Evolutionary conservation across 805 yeast species (phyloP), one percentile per base, ranked within the genome.

Genomic region (Yarrowia bubula): DNA sequence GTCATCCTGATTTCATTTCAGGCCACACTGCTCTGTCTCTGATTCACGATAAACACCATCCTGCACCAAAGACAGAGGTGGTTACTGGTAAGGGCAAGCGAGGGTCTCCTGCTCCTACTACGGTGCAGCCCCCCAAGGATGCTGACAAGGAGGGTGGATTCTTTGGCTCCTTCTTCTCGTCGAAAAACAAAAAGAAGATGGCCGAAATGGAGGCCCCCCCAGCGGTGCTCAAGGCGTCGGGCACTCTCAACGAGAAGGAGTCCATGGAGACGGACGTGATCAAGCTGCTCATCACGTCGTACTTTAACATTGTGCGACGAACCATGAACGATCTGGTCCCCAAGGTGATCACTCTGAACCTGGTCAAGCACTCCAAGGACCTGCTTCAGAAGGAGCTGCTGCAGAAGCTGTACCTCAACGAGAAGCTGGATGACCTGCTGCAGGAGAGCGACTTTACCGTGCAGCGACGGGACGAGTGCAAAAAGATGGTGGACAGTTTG

Each of bases 121-220:
- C 55, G 13, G 67, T 69, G 5, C 73, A 69, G 15, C 69, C 73
- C 3, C 38, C 58, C 32, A 72, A 72, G 53, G 67, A 71, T 39
- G 84, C 81, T 33, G 88, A 89, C 66, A 80, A 80, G 63, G 69
- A 80, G 41, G 84, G 86, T 62, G 96, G 98, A 1, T 95, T 93
- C 78, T 95, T 95, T 75, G 96, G 98, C 63, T 97, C 97, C 3
- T 90, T 95, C 74, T 93, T 95, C 78, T 85, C 96, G 11, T 86
- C 96, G 3, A 92, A 93, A 77, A 91, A 90, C 77, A 93, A 91
- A 79, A 92, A 92, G 83, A 87, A 96, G 76, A 81, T 92, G 70
- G 97, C 95, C 33, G 87, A 91, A 11, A 88, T 93, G 90, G 98
- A 93, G 76, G 91, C 98, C 3, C 99, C 99, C 55, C 99, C 99